Percentiles rank a stretch among this genome's conserved stretches.
Conservation (phyloP, 192 early-diverging fungal species). For the Backusella australiensis region DNA sequence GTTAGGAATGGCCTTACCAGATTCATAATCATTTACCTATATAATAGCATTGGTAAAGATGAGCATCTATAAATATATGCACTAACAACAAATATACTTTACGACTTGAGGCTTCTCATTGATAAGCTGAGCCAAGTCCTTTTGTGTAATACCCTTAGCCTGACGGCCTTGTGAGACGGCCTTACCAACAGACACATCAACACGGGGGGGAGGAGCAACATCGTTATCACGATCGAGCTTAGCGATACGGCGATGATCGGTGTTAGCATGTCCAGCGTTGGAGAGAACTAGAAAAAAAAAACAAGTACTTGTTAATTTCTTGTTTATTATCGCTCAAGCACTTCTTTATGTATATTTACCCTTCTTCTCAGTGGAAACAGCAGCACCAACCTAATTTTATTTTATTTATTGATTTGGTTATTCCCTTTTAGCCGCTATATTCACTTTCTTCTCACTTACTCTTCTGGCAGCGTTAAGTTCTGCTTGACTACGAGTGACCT, state of each 20-base stretch:
- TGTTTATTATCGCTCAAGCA: not conserved
- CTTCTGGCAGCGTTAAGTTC: conserved; percentile 76
- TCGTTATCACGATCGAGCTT: conserved; percentile 89
- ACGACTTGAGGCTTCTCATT: conserved; percentile 90
- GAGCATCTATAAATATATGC: not conserved
- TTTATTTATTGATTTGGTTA: not conserved
- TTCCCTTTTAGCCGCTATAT: not conserved
- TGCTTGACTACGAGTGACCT: conserved; percentile 55
- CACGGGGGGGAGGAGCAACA: conserved; percentile 64
- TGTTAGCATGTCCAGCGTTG: conserved; percentile 59
- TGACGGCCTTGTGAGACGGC: conserved; percentile 80
- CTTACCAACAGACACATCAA: conserved; percentile 72
- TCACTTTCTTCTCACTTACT: conserved; percentile 21
- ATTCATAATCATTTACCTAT: conserved; percentile 89
- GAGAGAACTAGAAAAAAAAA: conserved; percentile 27
- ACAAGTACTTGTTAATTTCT: not conserved
- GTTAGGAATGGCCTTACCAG: conserved; percentile 82
- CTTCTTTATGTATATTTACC: conserved; percentile 24
- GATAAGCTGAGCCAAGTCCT: conserved; percentile 86
- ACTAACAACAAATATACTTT: not conserved
- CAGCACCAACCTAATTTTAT: conserved; percentile 47
- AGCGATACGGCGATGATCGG: conserved; percentile 75
- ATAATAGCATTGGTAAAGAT: not conserved
- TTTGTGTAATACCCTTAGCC: conserved; percentile 80
- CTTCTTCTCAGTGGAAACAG: conserved; percentile 76